phyloP scores from a whole-genome alignment of 768 basidiomycete species.

The Mycena belliarum region DNA sequence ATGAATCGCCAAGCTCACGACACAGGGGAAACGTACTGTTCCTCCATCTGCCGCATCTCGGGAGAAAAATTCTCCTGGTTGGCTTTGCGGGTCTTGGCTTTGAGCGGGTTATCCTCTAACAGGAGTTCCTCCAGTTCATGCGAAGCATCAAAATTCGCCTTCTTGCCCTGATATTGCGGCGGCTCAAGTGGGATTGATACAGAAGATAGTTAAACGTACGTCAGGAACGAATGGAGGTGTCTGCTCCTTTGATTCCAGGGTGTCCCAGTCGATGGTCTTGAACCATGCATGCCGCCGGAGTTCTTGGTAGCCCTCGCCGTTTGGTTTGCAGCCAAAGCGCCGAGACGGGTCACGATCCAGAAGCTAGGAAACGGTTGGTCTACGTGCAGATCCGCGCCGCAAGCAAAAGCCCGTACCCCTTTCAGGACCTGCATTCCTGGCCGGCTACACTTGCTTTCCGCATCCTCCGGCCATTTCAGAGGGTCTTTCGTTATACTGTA shows the following conservation, averaged over 20 bases:
- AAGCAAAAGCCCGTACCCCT: conserved; percentile 51
- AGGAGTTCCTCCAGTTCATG: conserved; percentile 96
- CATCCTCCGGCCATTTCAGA: conserved; percentile 89
- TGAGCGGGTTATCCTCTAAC: conserved; percentile 94
- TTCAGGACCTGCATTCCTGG: conserved; percentile 78
- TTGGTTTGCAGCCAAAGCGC: conserved; percentile 80
- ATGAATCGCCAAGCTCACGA: conserved; percentile 5
- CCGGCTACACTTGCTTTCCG: conserved; percentile 73
- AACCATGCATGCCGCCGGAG: conserved; percentile 88
- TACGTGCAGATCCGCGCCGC: conserved; percentile 7
- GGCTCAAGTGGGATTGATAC: conserved; percentile 13
- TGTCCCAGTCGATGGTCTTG: conserved; percentile 84
- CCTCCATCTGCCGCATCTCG: conserved; percentile 98
- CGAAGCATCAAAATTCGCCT: conserved; percentile 98
- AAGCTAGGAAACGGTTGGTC: conserved; percentile 48
- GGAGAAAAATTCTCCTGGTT: conserved; percentile 86
- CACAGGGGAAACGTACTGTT: conserved; percentile 67
- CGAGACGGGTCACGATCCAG: conserved; percentile 82
- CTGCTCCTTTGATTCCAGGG: conserved; percentile 73
- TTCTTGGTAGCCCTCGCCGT: conserved; percentile 79
- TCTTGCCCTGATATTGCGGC: conserved; percentile 71
- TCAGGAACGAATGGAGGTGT: conserved; percentile 90
- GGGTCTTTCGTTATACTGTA: conserved; percentile 89
- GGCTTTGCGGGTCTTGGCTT: conserved; percentile 89
- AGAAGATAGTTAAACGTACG: conserved; percentile 43